Conservation (phyloP, 2,329 filamentous ascomycete genomes). For the Neonectria hederae region DNA sequence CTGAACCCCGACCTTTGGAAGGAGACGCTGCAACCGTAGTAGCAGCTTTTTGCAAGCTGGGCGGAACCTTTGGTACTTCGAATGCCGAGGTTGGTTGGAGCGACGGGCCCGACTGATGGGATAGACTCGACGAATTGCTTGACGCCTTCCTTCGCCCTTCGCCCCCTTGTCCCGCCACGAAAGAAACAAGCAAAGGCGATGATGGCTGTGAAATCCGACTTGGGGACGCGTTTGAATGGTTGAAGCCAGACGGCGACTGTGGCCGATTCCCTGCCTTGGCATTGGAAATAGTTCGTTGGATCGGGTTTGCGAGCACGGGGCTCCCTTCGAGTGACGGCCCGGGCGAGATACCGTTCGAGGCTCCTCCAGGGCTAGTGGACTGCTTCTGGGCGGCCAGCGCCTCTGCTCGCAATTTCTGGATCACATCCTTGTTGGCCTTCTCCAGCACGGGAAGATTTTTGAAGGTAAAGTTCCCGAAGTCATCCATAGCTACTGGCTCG, state of each 20-base stretch:
- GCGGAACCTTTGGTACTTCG: slow-evolving; percentile 73
- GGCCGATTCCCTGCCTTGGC: slow-evolving; percentile 82
- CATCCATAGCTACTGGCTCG: slow-evolving; percentile 87
- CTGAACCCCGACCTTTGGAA: slow-evolving; percentile 63
- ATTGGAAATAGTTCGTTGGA: slow-evolving; percentile 85
- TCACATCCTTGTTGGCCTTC: slow-evolving; percentile 98
- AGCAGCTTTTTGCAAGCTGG: slow-evolving; percentile 68
- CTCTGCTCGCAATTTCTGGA: slow-evolving; percentile 93
- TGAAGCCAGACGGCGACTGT: slow-evolving; percentile 83
- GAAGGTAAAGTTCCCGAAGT: slow-evolving; percentile 96
- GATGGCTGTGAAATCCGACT: slow-evolving; percentile 78
- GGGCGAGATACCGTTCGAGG: slow-evolving; percentile 62
- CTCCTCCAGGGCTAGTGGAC: slow-evolving; percentile 55
- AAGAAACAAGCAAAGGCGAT: slow-evolving; percentile 89
- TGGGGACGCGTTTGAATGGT: slow-evolving; percentile 85
- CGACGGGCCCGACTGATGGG: slow-evolving; percentile 74
- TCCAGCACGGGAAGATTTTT: slow-evolving; percentile 97
- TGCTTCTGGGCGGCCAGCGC: slow-evolving; percentile 77
- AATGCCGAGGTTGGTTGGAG: slow-evolving; percentile 77
- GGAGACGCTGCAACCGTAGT: slow-evolving; percentile 64
- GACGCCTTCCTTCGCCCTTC: slow-evolving; percentile 90
- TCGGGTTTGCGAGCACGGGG: slow-evolving; percentile 79
- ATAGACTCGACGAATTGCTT: slow-evolving; percentile 84
- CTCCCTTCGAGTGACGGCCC: slow-evolving; percentile 83
- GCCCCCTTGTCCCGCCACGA: slow-evolving; percentile 83